A percentile compares a stretch with the other conserved stretches of the same genome.
Conservation (phyloP, 257 asterid genomes). For the Solanum tarapatanum region DNA sequence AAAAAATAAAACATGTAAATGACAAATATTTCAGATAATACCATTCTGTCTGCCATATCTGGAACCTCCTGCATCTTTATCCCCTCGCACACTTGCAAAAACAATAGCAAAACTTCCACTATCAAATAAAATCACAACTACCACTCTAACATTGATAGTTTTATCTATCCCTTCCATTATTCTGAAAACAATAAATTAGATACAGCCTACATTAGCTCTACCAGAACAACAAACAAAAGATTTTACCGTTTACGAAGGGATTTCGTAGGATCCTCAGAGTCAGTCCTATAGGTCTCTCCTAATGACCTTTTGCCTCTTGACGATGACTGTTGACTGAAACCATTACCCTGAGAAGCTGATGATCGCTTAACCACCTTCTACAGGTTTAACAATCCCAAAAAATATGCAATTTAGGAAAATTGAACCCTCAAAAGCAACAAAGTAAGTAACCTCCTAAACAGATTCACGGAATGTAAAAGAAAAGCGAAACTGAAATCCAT, state of each 20-base stretch:
- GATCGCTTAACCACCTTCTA: constrained; percentile 53
- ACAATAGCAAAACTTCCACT: background rate
- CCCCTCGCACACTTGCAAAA: constrained; percentile 28
- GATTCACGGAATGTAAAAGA: background rate
- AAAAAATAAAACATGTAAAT: background rate
- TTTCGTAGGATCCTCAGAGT: constrained; percentile 9
- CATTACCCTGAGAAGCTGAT: constrained; percentile 12
- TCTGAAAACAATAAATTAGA: background rate
- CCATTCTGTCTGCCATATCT: constrained; percentile 18
- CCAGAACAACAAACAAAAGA: background rate
- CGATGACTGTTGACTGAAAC: constrained; percentile 6
- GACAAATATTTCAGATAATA: constrained; percentile 3
- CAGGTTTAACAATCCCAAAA: background rate
- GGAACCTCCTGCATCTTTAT: constrained; percentile 12
- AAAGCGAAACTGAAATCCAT: background rate
- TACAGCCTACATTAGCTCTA: background rate
- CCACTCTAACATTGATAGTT: background rate
- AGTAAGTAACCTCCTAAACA: background rate
- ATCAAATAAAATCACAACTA: constrained; percentile 1
- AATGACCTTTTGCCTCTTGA: constrained; percentile 35
- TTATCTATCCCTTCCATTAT: background rate
- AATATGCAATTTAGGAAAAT: background rate
- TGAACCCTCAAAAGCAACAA: background rate
- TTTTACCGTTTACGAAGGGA: constrained; percentile 22
- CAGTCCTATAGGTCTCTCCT: constrained; percentile 7